These are phyloP conservation scores for Scedosporium dehoogii DNA, from an alignment of 2,329 filamentous ascomycete species.

Conservation along the genomic window DNA sequence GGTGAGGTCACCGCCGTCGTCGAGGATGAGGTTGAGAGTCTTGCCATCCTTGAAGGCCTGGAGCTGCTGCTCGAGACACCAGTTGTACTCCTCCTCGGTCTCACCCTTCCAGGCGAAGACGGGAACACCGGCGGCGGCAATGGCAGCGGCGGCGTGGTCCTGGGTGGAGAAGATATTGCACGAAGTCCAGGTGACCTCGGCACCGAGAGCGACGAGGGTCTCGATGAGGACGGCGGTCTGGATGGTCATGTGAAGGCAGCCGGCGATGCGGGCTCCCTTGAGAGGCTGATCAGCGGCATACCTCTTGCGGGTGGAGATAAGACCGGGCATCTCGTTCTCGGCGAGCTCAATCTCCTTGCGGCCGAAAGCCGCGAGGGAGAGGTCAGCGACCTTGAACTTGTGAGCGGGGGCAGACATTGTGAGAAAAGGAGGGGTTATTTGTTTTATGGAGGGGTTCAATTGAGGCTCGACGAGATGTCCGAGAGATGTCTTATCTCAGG, in stretches of 20 bases:
- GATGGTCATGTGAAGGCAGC: slow-evolving; percentile 99
- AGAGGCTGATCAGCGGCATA: slow-evolving; percentile 91
- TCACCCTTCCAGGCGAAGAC: slow-evolving; percentile 77
- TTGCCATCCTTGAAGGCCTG: slow-evolving; percentile 92
- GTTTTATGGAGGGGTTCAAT: slow-evolving; percentile 7
- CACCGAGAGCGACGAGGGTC: slow-evolving; percentile 87
- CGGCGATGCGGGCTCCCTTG: slow-evolving; percentile 88
- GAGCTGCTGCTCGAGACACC: slow-evolving; percentile 99
- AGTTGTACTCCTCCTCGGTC: slow-evolving; percentile 99
- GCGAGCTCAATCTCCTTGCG: slow-evolving; percentile 98
- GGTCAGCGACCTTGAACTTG: slow-evolving; percentile 98
- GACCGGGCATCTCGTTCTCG: slow-evolving; percentile 94
- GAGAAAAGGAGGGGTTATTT: slow-evolving; percentile 11
- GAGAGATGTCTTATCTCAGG: slow-evolving; percentile 9
- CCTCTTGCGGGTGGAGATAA: slow-evolving; percentile 89
- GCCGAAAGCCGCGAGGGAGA: slow-evolving; percentile 94
- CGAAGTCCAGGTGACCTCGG: slow-evolving; percentile 96
- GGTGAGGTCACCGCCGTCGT: slow-evolving; percentile 96
- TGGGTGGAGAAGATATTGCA: slow-evolving; percentile 99
- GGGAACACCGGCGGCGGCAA: slow-evolving; percentile 85
- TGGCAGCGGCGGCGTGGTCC: slow-evolving; percentile 95
- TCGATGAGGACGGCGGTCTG: slow-evolving; percentile 99
- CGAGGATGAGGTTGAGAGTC: slow-evolving; percentile 96
- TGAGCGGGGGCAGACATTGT: slow-evolving; percentile 70
- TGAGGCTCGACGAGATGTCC: slow-evolving; percentile 10